phyloP scores from a whole-genome alignment of 148 eudicot genomes.

The Rhododendron ferrugineum region DNA sequence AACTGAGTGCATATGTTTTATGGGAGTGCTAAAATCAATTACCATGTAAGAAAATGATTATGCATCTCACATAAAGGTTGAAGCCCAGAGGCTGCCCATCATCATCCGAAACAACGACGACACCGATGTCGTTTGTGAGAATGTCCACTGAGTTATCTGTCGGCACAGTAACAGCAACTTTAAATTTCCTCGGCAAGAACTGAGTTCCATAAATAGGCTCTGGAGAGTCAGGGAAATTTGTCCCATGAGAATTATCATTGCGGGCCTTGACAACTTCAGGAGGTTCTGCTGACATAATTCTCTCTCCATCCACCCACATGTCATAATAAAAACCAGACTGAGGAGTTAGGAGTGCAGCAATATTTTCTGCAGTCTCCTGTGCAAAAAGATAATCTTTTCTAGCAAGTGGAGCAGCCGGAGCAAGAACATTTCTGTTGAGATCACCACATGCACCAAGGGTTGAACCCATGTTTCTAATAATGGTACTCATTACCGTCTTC shows the following conservation, averaged over 20 bases:
- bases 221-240: constrained; percentile 87
- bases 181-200: constrained; percentile 94
- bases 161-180: constrained; percentile 93
- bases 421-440: constrained; percentile 91
- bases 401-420: constrained; percentile 89
- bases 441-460: constrained; percentile 99
- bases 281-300: constrained; percentile 83
- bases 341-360: constrained; percentile 87
- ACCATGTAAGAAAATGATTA: neutral
- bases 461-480: constrained; percentile 85
- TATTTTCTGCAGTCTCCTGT: constrained; percentile 87
- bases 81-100: constrained; percentile 91
- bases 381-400: constrained; percentile 87
- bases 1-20: neutral
- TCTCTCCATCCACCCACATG: constrained; percentile 99
- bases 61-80: constrained; percentile 72
- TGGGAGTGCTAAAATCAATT: neutral
- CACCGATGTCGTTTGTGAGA: constrained; percentile 89
- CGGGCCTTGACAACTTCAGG: constrained; percentile 89
- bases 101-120: constrained; percentile 79
- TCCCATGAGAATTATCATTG: constrained; percentile 92
- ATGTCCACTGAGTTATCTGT: constrained; percentile 88
- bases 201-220: constrained; percentile 99
- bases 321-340: constrained; percentile 99
- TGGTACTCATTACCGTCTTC: constrained; percentile 88